Conservation (phyloP, 2,329 filamentous ascomycete genomes). For the Bipolaris cookei region DNA sequence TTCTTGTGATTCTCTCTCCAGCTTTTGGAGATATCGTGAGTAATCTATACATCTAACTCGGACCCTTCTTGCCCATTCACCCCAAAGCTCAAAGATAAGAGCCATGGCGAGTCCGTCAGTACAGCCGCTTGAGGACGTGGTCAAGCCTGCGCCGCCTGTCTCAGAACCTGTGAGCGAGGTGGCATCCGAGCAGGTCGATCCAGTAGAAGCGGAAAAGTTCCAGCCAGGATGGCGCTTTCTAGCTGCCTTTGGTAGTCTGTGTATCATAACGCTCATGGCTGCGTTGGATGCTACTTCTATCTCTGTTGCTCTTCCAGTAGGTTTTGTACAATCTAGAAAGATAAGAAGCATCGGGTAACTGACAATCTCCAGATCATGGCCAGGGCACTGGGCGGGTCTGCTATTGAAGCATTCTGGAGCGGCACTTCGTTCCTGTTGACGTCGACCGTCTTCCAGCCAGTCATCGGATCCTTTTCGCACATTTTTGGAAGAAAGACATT, state of each 20-base stretch:
- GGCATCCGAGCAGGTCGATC: constrained; percentile 14
- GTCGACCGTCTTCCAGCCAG: constrained; percentile 51
- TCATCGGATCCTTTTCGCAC: constrained; percentile 49
- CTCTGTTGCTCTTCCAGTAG: constrained; percentile 62
- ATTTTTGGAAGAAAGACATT: constrained; percentile 51
- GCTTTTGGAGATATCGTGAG: neutral
- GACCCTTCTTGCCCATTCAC: neutral
- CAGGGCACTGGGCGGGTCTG: constrained; percentile 42
- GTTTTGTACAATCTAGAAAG: constrained; percentile 3
- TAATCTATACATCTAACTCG: neutral
- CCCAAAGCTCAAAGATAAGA: neutral
- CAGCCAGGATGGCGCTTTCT: constrained; percentile 41
- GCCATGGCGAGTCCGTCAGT: constrained; percentile 20
- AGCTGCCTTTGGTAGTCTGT: constrained; percentile 54
- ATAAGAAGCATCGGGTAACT: neutral
- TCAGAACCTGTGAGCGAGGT: constrained; percentile 15
- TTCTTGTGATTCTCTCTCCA: neutral
- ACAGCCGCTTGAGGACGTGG: constrained; percentile 17
- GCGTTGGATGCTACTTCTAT: constrained; percentile 71
- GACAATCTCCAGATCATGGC: constrained; percentile 45
- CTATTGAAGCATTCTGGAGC: constrained; percentile 53
- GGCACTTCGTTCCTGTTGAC: constrained; percentile 51
- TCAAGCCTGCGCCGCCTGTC: constrained; percentile 11
- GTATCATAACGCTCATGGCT: constrained; percentile 65
- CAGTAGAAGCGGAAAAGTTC: constrained; percentile 29